phyloP scores from a whole-genome alignment of 345 rosid genomes.

The Viola odorata region DNA sequence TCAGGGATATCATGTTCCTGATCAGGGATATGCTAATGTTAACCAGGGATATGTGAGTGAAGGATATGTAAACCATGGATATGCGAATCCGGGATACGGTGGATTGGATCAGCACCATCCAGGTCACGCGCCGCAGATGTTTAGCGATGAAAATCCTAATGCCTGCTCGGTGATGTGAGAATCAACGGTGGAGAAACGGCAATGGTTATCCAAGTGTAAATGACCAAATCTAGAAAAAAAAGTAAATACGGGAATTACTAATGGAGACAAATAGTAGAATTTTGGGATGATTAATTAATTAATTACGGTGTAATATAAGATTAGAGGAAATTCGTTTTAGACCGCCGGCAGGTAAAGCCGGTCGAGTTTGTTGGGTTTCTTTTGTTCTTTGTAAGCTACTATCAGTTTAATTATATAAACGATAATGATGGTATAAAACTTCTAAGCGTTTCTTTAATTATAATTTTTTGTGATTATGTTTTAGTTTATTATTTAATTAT shows the following conservation, averaged over 20 bases:
- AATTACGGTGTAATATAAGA: background rate
- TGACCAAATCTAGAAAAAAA: slow-evolving; percentile 2
- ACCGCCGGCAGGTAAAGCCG: slow-evolving; percentile 6
- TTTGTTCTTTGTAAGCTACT: background rate
- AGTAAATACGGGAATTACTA: slow-evolving; percentile 18
- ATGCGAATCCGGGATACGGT: slow-evolving; percentile 22
- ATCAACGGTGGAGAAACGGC: background rate
- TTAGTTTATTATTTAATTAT: no score
- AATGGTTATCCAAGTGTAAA: background rate
- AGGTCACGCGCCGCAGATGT: slow-evolving; percentile 60
- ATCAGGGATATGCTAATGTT: slow-evolving; percentile 18
- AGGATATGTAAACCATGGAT: slow-evolving; percentile 22
- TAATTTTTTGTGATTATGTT: background rate
- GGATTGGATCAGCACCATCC: slow-evolving; percentile 12
- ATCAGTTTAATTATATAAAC: background rate
- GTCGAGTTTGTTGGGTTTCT: slow-evolving; percentile 11
- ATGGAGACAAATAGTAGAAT: slow-evolving; percentile 2
- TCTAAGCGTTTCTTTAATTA: background rate
- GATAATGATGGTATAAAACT: background rate
- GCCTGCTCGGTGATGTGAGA: slow-evolving; percentile 69
- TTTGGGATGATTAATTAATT: slow-evolving; percentile 14
- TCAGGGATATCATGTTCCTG: slow-evolving; percentile 11
- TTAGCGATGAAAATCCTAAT: slow-evolving; percentile 92
- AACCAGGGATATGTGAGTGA: background rate
- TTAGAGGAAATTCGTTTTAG: background rate